A percentile compares a stretch with the other conserved stretches of the same genome.
These are phyloP conservation scores for Cicer cuneatum DNA, from an alignment of 306 rosid species.

Conservation along the genomic window DNA sequence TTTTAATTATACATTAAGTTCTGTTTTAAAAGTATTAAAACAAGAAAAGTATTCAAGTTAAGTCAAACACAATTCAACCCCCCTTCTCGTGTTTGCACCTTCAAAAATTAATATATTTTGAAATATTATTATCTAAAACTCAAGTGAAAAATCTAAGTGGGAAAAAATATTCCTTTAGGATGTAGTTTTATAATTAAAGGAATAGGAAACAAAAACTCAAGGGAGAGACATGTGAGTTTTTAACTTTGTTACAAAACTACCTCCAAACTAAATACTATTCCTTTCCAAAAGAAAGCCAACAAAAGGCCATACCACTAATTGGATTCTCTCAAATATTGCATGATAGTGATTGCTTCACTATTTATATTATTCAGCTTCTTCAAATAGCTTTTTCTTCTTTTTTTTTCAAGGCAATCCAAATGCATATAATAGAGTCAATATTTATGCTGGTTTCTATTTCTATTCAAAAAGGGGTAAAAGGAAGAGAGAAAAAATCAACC, in stretches of 20 bases:
- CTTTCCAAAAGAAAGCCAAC: slow-evolving; percentile 60
- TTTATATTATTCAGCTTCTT: slow-evolving; percentile 15
- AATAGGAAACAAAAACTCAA: not conserved
- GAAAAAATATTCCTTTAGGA: not conserved
- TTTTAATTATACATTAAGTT: too few species aligned
- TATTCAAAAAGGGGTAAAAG: slow-evolving; percentile 12
- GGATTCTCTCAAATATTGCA: slow-evolving; percentile 64
- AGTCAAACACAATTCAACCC: too few species aligned
- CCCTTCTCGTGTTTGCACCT: too few species aligned
- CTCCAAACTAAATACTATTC: slow-evolving; percentile 50
- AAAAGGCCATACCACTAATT: slow-evolving; percentile 51
- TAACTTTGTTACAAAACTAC: slow-evolving; percentile 52
- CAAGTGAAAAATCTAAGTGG: too few species aligned
- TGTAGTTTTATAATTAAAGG: not conserved
- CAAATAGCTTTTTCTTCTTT: not conserved
- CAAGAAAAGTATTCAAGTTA: too few species aligned
- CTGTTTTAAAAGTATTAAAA: too few species aligned
- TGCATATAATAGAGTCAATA: slow-evolving; percentile 42
- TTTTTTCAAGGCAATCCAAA: slow-evolving; percentile 36
- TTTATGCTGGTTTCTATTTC: slow-evolving; percentile 10
- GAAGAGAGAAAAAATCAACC: slow-evolving; percentile 39
- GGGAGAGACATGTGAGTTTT: slow-evolving; percentile 39
- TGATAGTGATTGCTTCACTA: slow-evolving; percentile 56
- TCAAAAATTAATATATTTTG: too few species aligned
- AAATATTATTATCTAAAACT: too few species aligned